phyloP scores from a whole-genome alignment of 106 monocot genomes.

The Allium cepa region DNA sequence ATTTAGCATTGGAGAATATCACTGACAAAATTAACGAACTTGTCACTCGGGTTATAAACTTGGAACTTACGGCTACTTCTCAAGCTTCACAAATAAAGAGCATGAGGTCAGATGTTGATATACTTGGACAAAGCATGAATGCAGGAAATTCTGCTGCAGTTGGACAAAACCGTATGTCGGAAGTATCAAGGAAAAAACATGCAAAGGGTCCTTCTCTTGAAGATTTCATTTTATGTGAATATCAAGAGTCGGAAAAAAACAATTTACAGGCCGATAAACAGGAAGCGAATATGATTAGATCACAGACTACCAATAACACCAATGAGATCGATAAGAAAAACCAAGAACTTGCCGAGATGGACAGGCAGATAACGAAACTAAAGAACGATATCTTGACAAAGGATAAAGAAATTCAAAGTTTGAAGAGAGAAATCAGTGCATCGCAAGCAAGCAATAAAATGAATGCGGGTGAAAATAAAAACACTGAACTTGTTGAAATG shows the following conservation, averaged over 20 bases:
- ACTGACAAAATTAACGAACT: conserved; percentile 28
- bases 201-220: neutral
- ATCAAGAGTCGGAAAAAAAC: neutral
- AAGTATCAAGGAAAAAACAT: neutral
- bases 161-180: neutral
- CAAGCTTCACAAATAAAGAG: conserved; percentile 18
- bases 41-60: conserved; percentile 16
- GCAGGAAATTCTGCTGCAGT: conserved; percentile 1
- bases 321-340: conserved; percentile 41
- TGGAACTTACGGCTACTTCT: conserved; percentile 18
- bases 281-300: conserved; percentile 8
- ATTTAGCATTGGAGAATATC: conserved; percentile 17
- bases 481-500: conserved; percentile 14
- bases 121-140: neutral
- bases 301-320: conserved; percentile 45
- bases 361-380: neutral
- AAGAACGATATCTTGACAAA: conserved; percentile 16
- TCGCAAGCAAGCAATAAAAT: too few species aligned
- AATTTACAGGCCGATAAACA: conserved; percentile 2
- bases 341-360: conserved; percentile 28
- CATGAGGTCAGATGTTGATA: conserved; percentile 20
- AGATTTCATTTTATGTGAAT: neutral
- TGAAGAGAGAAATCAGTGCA: too few species aligned
- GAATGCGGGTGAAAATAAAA: too few species aligned
- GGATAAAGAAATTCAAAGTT: conserved; percentile 47